Base-by-base conservation (phyloP, 257 asterid genomes). In the Solanum chilense region DNA sequence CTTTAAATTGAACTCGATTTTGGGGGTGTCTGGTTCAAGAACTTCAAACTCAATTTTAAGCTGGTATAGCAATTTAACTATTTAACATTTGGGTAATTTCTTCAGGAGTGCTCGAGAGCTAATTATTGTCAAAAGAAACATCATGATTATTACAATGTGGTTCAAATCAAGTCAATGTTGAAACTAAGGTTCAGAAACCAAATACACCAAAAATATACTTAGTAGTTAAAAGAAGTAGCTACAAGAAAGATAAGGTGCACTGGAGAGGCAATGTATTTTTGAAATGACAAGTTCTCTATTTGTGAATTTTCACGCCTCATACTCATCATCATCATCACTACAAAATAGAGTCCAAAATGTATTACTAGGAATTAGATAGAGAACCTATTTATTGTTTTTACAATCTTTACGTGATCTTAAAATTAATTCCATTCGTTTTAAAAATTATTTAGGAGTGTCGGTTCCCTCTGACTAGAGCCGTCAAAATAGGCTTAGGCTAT, bases 121-220 rank as follows among this genome's bases (percentile, higher is more conserved):
- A 41, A 41, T 33, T 18, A 71, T 18, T 18, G 35, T 4, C 12
- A 4, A 23, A 75, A 3, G 7, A 76, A 41, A 76, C 58, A 87
- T 86, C 83, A 37, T 84, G 66, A 88, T 84, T 89, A 70, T 13
- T 58, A 18, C 35, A 82, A 85, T 6, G 71, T 73, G 84, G 87
- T 90, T 42, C 66, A 83, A 86, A 87, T 73, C 35, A 11, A 83
- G 86, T 8, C 89, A 39, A 1, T 75, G 13, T 2, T 87, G 12
- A 70, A 81, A 69, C 23, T 20, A 37, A 12, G 31, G 52, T 75
- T 75, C 90, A 25, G 62, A 69, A 88, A 49, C 80, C 70, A 39
- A 75, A 23, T 56, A 44, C 20, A 23, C 18, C 18, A 39, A 75
- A 41, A 39, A 23, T 74, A 60, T 6, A 16, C 39, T 37, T 11